phyloP scores from a whole-genome alignment of 73 alveolate species.

The Urostyla sp. region DNA sequence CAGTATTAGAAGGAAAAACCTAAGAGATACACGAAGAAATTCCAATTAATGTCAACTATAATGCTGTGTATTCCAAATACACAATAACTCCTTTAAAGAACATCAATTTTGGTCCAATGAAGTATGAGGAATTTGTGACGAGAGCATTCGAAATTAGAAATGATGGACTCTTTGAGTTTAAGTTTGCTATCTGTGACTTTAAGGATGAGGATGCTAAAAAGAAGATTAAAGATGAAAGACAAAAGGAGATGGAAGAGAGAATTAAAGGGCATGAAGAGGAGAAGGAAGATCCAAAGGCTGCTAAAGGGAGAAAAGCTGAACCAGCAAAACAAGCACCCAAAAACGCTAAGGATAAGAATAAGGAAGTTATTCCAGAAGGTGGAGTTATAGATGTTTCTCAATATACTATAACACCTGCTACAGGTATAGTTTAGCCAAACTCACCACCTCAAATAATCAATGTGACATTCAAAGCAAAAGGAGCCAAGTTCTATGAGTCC shows the following conservation, averaged over 20 bases:
- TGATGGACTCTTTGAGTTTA: conserved; percentile 98
- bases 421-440: conserved; percentile 95
- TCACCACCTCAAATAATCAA: conserved; percentile 84
- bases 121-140: conserved; percentile 93
- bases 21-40: conserved; percentile 89
- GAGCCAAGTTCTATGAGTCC: conserved; percentile 94
- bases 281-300: conserved; percentile 56
- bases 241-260: conserved; percentile 70
- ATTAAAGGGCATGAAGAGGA: conserved; percentile 65
- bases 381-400: conserved; percentile 92
- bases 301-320: conserved; percentile 68
- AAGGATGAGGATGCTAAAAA: conserved; percentile 92
- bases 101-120: conserved; percentile 98
- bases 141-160: conserved; percentile 95
- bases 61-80: conserved; percentile 95
- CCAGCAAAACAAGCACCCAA: conserved; percentile 92
- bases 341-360: conserved; percentile 87
- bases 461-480: conserved; percentile 94
- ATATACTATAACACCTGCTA: conserved; percentile 91
- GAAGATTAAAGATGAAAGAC: conserved; percentile 89
- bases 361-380: conserved; percentile 90
- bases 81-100: conserved; percentile 96
- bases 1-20: conserved; percentile 95
- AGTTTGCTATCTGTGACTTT: conserved; percentile 95
- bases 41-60: conserved; percentile 95